These are phyloP conservation scores for Yamadazyma pseudoaaseri DNA, from an alignment of 1,139 yeast genomes.

Conservation along the genomic window DNA sequence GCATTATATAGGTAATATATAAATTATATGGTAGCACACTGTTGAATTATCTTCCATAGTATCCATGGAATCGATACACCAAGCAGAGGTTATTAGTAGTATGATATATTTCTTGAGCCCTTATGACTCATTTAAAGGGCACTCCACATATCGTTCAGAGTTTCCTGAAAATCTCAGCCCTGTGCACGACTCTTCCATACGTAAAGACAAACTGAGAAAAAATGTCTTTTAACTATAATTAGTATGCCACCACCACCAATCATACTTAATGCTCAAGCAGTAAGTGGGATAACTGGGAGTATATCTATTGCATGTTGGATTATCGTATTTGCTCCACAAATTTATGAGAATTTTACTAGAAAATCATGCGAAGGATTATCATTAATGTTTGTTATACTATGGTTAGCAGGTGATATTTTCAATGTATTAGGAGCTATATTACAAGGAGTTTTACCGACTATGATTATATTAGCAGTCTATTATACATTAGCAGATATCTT, in stretches of 20 bases:
- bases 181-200: no score
- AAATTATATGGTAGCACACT: no score
- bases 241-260: conserved; percentile 66
- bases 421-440: conserved; percentile 85
- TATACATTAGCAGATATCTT: conserved; percentile 90
- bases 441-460: conserved; percentile 89
- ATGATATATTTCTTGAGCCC: no score
- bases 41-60: no score
- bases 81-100: no score
- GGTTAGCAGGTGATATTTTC: conserved; percentile 90
- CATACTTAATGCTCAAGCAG: conserved; percentile 68
- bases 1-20: no score
- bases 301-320: conserved; percentile 97
- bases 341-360: conserved; percentile 83
- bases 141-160: no score
- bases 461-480: conserved; percentile 86
- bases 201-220: no score
- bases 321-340: conserved; percentile 95
- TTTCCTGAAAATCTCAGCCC: no score
- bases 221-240: no score
- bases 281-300: conserved; percentile 87
- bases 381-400: conserved; percentile 72
- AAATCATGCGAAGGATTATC: conserved; percentile 87
- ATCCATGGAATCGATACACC: no score
- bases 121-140: no score